A percentile compares a stretch with the other conserved stretches of the same genome.
These are phyloP conservation scores for Trametes villosa DNA, from an alignment of 768 basidiomycete species.

Conservation along the genomic window DNA sequence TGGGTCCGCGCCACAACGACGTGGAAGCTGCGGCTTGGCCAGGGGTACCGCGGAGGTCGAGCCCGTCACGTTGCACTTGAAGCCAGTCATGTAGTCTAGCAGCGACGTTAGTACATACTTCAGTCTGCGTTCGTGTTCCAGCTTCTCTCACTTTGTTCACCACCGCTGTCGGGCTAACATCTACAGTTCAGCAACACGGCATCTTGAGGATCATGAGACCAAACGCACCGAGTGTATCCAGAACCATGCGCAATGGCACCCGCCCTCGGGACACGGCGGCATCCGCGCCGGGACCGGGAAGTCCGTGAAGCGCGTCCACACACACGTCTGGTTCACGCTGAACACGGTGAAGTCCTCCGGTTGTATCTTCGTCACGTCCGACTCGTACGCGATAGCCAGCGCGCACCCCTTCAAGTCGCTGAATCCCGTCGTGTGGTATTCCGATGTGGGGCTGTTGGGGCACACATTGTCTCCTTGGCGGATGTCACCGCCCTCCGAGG, in stretches of 20 bases:
- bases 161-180: conserved; percentile 52
- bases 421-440: conserved; percentile 58
- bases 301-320: conserved; percentile 70
- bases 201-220: too few relatives aligned
- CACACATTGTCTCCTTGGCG: conserved; percentile 57
- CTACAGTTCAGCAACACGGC: not conserved
- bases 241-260: conserved; percentile 75
- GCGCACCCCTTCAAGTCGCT: conserved; percentile 65
- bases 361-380: conserved; percentile 54
- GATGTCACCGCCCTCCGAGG: conserved; percentile 57
- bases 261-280: conserved; percentile 67
- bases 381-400: conserved; percentile 77
- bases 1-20: conserved; percentile 69
- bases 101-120: not conserved
- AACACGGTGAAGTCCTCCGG: conserved; percentile 76
- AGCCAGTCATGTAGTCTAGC: conserved; percentile 74
- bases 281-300: conserved; percentile 68
- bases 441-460: conserved; percentile 42
- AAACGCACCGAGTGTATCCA: conserved; percentile 67
- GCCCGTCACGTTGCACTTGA: conserved; percentile 64
- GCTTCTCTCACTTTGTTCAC: conserved; percentile 58
- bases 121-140: too few relatives aligned
- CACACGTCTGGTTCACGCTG: conserved; percentile 76
- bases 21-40: conserved; percentile 58
- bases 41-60: conserved; percentile 55